Evolutionary conservation across 2,329 filamentous ascomycete genomes (phyloP), one percentile per base, ranked within the genome.

Genomic region (Aureobasidium sp.): DNA sequence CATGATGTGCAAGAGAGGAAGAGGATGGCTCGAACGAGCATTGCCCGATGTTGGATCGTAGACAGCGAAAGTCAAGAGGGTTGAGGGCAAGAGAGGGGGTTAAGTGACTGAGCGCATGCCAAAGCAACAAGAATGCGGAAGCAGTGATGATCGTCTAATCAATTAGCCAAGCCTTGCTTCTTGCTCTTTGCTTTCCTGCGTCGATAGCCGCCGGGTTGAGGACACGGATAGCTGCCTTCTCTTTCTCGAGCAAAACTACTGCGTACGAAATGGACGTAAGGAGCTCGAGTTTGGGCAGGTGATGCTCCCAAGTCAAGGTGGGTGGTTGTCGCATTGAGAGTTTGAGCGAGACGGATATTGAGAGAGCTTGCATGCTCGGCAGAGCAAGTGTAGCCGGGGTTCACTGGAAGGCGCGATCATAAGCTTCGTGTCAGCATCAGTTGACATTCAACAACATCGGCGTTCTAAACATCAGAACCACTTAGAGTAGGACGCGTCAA

Each of bases 51-150:
- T 49, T 51, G 45, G 45, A 42, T 42, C 36, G 20, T 37, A n/a
- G 29, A 59, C 45, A 48, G 25, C 34, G 27, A 56, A 15, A 3
- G 34, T 27, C 47, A 25, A 34, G 42, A 45, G 29, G 5, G 42
- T 27, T 27, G 27, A 51, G 20, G n/a, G 34, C 17, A 15, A 47
- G 55, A 37, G 31, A 58, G 20, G 42, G 31, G 31, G 36, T 55
- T 29, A 42, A 55, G 52, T n/a, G 39, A 55, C 15, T 31, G 17
- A 22, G 31, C 31, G 34, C 42, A 44, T 57, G 53, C 53, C 53
- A 44, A 14, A 41, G 17, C 27, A 15, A 42, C 51, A 57, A 57
- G 53, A 57, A 57, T 57, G 53, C 41, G 53, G 41, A 44, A 57
- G 39, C 34, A 25, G 53, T 41, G 53, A 57, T 57, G 53, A 45